Evolutionary conservation across 225 moss, liverwort and hornwort species (phyloP).

Genomic region (Asterella californica): DNA sequence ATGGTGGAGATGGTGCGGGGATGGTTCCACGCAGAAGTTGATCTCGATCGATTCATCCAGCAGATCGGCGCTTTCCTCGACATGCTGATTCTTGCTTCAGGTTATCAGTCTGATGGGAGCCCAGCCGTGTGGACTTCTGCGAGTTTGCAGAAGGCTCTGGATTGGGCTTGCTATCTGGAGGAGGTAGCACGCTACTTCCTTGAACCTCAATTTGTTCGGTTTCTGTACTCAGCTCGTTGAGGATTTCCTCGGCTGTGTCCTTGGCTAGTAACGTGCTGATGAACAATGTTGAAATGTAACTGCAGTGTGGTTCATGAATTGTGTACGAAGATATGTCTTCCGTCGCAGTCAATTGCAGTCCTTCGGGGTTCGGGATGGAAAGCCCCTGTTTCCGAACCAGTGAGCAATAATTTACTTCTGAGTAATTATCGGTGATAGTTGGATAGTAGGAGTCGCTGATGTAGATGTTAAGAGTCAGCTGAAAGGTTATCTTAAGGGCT

Average conservation of each 20-base stretch:
- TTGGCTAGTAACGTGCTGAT: neutral
- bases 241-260: neutral
- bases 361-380: neutral
- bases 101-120: conserved; percentile 28
- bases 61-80: conserved; percentile 35
- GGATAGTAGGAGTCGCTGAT: too few relatives aligned
- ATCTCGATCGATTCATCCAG: conserved; percentile 24
- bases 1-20: neutral
- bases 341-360: too few relatives aligned
- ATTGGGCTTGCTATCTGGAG: conserved; percentile 35
- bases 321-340: too few relatives aligned
- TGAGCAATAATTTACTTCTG: neutral
- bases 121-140: conserved; percentile 21
- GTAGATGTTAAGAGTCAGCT: too few relatives aligned
- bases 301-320: too few relatives aligned
- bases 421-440: neutral
- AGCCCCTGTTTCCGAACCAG: neutral
- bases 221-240: neutral
- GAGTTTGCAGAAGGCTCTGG: conserved; percentile 24
- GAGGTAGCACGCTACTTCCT: conserved; percentile 12
- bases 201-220: neutral
- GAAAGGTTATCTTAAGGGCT: too few relatives aligned
- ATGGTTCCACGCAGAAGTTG: conserved; percentile 25
- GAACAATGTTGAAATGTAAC: too few relatives aligned
- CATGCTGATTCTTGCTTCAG: conserved; percentile 31